Conservation (phyloP, 441 rosid species). For the Dalechampia spathulata region DNA sequence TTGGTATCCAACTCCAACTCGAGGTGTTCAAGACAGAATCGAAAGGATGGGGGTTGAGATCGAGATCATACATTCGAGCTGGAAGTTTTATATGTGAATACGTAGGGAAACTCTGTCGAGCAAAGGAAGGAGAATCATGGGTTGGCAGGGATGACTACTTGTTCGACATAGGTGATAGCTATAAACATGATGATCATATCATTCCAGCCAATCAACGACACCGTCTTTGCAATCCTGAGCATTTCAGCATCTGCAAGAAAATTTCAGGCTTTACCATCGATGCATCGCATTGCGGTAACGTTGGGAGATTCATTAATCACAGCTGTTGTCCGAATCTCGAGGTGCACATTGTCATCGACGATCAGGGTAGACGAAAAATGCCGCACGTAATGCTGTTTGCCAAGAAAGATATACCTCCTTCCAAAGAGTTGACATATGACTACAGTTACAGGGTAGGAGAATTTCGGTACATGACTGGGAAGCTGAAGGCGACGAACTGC, state of each 20-base stretch:
- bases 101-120: slow-evolving; percentile 50
- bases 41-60: slow-evolving; percentile 80
- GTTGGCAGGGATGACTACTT: slow-evolving; percentile 44
- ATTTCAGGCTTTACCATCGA: slow-evolving; percentile 27
- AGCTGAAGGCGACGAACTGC: neutral
- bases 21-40: slow-evolving; percentile 60
- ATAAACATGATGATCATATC: slow-evolving; percentile 15
- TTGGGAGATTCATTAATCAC: slow-evolving; percentile 74
- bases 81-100: slow-evolving; percentile 80
- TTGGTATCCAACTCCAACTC: slow-evolving; percentile 48
- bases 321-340: slow-evolving; percentile 70
- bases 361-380: slow-evolving; percentile 43
- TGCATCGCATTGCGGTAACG: slow-evolving; percentile 51
- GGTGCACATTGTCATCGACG: slow-evolving; percentile 65
- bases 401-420: slow-evolving; percentile 55
- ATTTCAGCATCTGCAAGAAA: slow-evolving; percentile 35
- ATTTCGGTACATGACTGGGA: neutral
- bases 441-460: slow-evolving; percentile 25
- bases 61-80: slow-evolving; percentile 42
- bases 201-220: neutral
- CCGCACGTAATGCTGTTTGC: slow-evolving; percentile 81
- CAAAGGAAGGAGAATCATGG: slow-evolving; percentile 47
- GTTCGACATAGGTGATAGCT: slow-evolving; percentile 46
- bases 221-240: neutral
- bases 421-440: slow-evolving; percentile 58